Base-by-base conservation (phyloP, 306 rosid genomes). In the Glycine tomentella region DNA sequence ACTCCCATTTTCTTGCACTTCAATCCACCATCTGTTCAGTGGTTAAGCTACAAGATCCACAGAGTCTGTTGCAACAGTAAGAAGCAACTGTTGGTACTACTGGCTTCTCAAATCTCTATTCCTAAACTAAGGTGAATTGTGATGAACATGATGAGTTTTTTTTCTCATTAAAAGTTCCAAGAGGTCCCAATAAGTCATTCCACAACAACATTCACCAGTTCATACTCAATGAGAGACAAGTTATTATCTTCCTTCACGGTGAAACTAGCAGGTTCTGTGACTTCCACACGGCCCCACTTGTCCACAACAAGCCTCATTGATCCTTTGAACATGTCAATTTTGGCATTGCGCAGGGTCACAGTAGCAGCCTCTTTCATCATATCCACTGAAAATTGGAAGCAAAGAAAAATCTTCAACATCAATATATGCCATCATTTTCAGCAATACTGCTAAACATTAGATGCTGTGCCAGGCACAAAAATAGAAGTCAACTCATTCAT, bases 231-330 rank as follows among this genome's bases (percentile, higher is more conserved):
- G 49, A 89, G 84, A 52, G 95, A 91, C 65, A 91, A 65, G 87
- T 91, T 91, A 58, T 89, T 91, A 69, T 91, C 95, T 76, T 91
- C 92, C 84, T 89, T 91, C n/a, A 89, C 95, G 51, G 89, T 80
- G 80, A 91, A 87, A 66, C 71, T 76, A 42, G 89, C 91, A 38
- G 92, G 90, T 78, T 89, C 92, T 40, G 91, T 63, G 7, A 86
- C 84, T 79, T 91, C 95, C 56, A 89, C 80, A 20, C 95, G 90
- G 74, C 94, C 94, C 94, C 94, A 91, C 76, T 88, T 87, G 87
- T 91, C 94, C 76, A 89, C 94, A 17, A 90, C 94, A 75, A 91
- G 91, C 80, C 94, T 87, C 94, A 91, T 91, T 52, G 91, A 89
- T 84, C 94, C 94, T 80, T 86, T 91, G 83, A 84, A 89, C 94